These are phyloP conservation scores for Plantago lanceolata DNA, from an alignment of 305 asterid species.

Conservation along the genomic window DNA sequence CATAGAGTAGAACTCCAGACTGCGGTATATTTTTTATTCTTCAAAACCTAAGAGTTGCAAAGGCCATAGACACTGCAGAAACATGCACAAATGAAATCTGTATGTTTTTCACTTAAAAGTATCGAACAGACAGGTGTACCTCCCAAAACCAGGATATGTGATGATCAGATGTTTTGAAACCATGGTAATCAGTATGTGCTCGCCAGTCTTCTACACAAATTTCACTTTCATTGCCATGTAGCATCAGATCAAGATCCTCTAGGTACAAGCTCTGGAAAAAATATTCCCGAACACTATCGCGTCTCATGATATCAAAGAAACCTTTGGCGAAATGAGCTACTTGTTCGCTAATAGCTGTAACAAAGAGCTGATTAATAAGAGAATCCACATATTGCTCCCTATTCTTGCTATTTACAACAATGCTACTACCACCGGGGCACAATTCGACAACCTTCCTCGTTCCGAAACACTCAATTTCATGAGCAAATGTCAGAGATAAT, in stretches of 20 bases:
- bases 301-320: slow-evolving; percentile 51
- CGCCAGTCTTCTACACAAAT: slow-evolving; percentile 83
- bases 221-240: slow-evolving; percentile 63
- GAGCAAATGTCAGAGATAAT: slow-evolving; percentile 66
- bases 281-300: slow-evolving; percentile 27
- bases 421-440: slow-evolving; percentile 46
- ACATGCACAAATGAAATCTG: neutral
- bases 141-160: slow-evolving; percentile 93
- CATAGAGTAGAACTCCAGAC: neutral
- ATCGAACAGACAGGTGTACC: slow-evolving; percentile 32
- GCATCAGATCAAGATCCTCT: slow-evolving; percentile 71
- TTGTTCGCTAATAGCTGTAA: slow-evolving; percentile 54
- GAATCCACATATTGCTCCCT: slow-evolving; percentile 59
- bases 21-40: neutral
- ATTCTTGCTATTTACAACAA: slow-evolving; percentile 61
- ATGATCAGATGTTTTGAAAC: slow-evolving; percentile 56
- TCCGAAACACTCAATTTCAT: slow-evolving; percentile 73
- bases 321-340: slow-evolving; percentile 57
- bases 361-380: slow-evolving; percentile 62
- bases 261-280: slow-evolving; percentile 61
- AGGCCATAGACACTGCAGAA: neutral
- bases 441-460: slow-evolving; percentile 59
- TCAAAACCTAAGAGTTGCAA: neutral
- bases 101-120: neutral
- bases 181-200: slow-evolving; percentile 70